Conservation (phyloP, 441 rosid genomes). For the Kokia cookei region DNA sequence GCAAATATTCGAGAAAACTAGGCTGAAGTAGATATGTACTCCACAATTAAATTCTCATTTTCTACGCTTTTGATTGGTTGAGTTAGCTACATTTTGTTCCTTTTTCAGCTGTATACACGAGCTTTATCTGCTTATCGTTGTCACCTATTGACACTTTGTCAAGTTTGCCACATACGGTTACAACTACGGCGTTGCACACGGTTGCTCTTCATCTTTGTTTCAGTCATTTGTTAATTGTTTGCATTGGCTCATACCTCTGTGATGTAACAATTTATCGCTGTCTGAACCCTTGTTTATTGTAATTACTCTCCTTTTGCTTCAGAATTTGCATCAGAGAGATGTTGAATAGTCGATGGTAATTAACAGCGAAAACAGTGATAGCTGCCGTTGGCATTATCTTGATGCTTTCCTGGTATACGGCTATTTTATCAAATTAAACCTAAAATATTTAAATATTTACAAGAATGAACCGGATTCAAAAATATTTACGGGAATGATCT, state of each 20-base stretch:
- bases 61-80: not conserved
- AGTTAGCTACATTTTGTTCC: not conserved
- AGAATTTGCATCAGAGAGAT: not conserved
- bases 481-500: too few relatives aligned
- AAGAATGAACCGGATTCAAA: too few relatives aligned
- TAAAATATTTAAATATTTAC: too few relatives aligned
- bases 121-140: not conserved
- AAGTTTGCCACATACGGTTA: not conserved
- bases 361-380: not conserved
- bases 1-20: not conserved
- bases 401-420: not conserved
- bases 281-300: not conserved
- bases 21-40: not conserved
- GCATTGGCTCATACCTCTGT: not conserved
- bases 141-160: not conserved
- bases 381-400: not conserved
- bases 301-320: not conserved
- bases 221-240: not conserved
- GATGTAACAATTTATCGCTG: not conserved
- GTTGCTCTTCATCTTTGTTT: not conserved
- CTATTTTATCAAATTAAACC: too few relatives aligned
- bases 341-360: not conserved
- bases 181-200: not conserved
- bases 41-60: not conserved
- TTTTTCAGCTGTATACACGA: not conserved